Conservation (phyloP, 2,329 filamentous ascomycete species). For the Xylariaceae sp. region DNA sequence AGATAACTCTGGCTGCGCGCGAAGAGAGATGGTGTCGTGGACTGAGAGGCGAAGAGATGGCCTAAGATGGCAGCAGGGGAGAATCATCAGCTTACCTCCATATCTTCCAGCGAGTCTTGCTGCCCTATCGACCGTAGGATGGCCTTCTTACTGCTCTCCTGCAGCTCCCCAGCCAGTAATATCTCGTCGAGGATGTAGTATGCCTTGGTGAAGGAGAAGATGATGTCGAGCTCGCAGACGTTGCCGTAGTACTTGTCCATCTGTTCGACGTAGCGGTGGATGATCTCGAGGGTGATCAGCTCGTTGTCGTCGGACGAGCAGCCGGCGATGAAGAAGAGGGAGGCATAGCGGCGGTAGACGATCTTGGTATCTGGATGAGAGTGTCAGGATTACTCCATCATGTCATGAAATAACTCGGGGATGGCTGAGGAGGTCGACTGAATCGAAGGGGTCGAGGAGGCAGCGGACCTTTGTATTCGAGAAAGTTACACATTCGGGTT, state of each 20-base stretch:
- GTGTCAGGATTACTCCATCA: no score
- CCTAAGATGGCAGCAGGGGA: conserved; percentile 8
- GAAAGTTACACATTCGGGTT: conserved; percentile 99
- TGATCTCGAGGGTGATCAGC: conserved; percentile 95
- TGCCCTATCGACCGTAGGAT: conserved; percentile 93
- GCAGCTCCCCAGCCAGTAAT: conserved; percentile 90
- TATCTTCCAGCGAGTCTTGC: conserved; percentile 96
- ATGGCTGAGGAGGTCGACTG: background rate
- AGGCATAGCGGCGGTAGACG: conserved; percentile 97
- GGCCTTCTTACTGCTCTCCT: conserved; percentile 99
- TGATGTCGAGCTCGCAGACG: conserved; percentile 98
- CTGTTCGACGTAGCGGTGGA: conserved; percentile 98
- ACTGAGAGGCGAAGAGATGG: conserved; percentile 17
- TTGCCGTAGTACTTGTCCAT: conserved; percentile 99
- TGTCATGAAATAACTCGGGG: no score
- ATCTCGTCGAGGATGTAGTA: conserved; percentile 99
- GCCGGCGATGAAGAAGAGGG: conserved; percentile 98
- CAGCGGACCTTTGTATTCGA: conserved; percentile 89
- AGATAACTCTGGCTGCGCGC: conserved; percentile 10
- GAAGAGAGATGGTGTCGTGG: conserved; percentile 5
- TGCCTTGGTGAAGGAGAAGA: conserved; percentile 99
- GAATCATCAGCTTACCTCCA: conserved; percentile 73
- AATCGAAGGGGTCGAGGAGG: conserved; percentile 3
- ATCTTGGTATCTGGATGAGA: conserved; percentile 80
- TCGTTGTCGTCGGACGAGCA: conserved; percentile 98